Percentiles rank a stretch among this genome's conserved stretches.
Evolutionary conservation across 768 basidiomycete genomes (phyloP).

Genomic region (Vararia minispora): DNA sequence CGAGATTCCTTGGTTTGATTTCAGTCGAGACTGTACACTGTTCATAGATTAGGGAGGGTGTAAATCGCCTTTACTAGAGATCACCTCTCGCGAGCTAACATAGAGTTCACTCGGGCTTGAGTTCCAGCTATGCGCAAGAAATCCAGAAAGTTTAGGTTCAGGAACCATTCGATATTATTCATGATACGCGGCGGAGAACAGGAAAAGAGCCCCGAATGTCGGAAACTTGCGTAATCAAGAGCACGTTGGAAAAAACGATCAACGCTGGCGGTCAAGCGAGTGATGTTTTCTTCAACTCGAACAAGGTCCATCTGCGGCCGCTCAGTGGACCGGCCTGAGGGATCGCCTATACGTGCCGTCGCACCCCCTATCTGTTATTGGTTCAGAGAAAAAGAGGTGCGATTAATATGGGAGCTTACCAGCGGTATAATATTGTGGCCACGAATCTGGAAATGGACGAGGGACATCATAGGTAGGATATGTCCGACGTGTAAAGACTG

Average conservation of each 20-base stretch:
- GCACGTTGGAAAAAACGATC: conserved; percentile 66
- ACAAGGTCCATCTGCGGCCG: conserved; percentile 53
- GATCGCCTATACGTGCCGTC: conserved; percentile 94
- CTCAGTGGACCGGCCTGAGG: conserved; percentile 80
- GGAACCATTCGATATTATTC: conserved; percentile 75
- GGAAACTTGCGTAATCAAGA: conserved; percentile 39
- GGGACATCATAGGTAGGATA: conserved; percentile 73
- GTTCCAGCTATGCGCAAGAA: conserved; percentile 79
- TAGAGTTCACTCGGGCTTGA: conserved; percentile 72
- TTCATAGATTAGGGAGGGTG: background rate
- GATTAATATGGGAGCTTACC: conserved; percentile 39
- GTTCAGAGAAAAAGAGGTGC: conserved; percentile 2
- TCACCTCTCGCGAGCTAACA: conserved; percentile 87
- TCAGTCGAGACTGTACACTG: conserved; percentile 76
- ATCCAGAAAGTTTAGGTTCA: conserved; percentile 60
- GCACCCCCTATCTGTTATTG: conserved; percentile 79
- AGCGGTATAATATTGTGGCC: conserved; percentile 80
- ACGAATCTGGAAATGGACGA: conserved; percentile 80
- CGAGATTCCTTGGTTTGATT: conserved; percentile 80
- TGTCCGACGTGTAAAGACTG: conserved; percentile 88
- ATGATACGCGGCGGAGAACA: conserved; percentile 28
- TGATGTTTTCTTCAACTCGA: conserved; percentile 56
- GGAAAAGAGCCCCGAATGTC: conserved; percentile 4
- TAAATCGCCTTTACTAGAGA: background rate
- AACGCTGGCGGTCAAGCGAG: conserved; percentile 50